phyloP scores from a whole-genome alignment of 1,284 basidiomycete genomes.

The Papiliotrema fonsecae region DNA sequence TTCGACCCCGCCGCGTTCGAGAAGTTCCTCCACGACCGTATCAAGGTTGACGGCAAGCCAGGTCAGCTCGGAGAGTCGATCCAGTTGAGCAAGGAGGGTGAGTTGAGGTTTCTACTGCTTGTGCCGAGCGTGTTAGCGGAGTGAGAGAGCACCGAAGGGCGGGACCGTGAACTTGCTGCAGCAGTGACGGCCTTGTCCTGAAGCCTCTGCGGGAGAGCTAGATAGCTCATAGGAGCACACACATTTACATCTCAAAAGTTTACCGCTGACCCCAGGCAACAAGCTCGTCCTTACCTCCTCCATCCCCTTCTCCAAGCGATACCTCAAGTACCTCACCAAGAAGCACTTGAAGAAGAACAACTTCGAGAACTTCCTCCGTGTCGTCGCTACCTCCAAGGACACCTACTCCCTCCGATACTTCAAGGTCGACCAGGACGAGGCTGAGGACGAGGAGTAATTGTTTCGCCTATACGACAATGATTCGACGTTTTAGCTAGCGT shows the following conservation, averaged over 20 bases:
- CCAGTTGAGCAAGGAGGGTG: constrained; percentile 76
- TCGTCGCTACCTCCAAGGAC: constrained; percentile 84
- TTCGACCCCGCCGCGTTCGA: constrained; percentile 88
- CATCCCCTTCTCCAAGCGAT: constrained; percentile 85
- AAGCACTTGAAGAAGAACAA: constrained; percentile 75
- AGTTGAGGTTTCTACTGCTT: constrained; percentile 22
- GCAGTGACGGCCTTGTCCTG: too few species aligned
- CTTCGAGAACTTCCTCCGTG: constrained; percentile 52
- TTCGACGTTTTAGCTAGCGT: too few species aligned
- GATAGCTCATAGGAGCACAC: too few species aligned
- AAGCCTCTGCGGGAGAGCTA: too few species aligned
- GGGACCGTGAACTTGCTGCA: too few species aligned
- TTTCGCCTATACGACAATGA: too few species aligned
- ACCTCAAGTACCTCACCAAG: constrained; percentile 78
- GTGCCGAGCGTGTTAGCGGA: constrained; percentile 1
- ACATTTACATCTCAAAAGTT: too few species aligned
- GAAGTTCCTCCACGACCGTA: constrained; percentile 89
- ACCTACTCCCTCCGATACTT: constrained; percentile 87
- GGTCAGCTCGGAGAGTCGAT: constrained; percentile 83
- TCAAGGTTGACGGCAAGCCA: constrained; percentile 66
- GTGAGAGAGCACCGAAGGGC: background rate
- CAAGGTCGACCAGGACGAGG: constrained; percentile 76
- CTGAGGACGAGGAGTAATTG: constrained; percentile 48
- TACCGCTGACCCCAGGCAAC: constrained; percentile 54
- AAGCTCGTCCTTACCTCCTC: constrained; percentile 75